Base-by-base conservation (phyloP, 2,329 filamentous ascomycete genomes). In the Cyphellophora europaea region DNA sequence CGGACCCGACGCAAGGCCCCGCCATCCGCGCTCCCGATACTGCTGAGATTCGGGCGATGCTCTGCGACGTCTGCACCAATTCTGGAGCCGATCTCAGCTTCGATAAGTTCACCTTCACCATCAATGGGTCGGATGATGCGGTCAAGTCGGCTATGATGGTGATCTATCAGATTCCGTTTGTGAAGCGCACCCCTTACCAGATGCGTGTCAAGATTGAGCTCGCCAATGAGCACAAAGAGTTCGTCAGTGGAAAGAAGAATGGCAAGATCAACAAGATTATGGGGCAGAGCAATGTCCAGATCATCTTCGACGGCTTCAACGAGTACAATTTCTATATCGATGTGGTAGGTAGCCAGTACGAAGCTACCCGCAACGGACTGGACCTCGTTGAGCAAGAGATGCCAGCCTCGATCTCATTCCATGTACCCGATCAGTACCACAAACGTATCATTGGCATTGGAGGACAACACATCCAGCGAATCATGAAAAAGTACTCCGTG, bases 261-360 rank as follows among this genome's bases (percentile, higher is more conserved):
- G 91, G 91, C 61, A 98, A 98, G 67, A 98, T 98, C 62, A 98
- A 98, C 71, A 98, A 98, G 71, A 98, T 98, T 53, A 98, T 98
- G 91, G 91, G 89, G 15, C 89, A 96, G 61, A 95, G 88, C 71
- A 95, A 93, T 51, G 91, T 98, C 10, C 91, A 98, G 62, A 96
- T 98, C 53, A 89, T 98, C 44, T 98, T 98, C 49, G 91, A 98
- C 56, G 88, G 87, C 44, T 98, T 96, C 68, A 94, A 95, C 60
- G 91, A 98, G 65, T 98, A 96, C 72, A 96, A 98, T 62, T 98
- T 98, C 69, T 94, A 96, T 62, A 98, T 98, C 47, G 91, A 98
- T 55, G 89, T 98, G 37, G 88, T 91, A 55, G 88, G 85, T 30
- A 79, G 79, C 36, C 82, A 84, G 49, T 96, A 95, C 57, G 88